Conservation (phyloP, 768 basidiomycete species). For the Termitomyces sp. region DNA sequence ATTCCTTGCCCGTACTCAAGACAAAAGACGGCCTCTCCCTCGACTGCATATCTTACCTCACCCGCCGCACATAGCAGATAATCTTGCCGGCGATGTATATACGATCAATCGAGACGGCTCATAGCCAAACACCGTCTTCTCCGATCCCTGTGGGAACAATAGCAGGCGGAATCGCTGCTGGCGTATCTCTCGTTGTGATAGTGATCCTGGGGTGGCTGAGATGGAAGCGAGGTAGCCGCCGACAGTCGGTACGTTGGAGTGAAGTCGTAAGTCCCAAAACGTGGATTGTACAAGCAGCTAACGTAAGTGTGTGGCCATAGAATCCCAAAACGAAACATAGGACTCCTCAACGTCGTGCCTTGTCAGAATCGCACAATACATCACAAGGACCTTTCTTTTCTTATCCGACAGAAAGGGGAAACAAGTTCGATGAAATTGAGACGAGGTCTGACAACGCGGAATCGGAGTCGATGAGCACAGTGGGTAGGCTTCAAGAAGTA, state of each 20-base stretch:
- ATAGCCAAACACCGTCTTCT: conserved; percentile 5
- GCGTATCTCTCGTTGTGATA: conserved; percentile 38
- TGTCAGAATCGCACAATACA: conserved; percentile 12
- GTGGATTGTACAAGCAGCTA: not conserved
- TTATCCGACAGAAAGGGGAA: conserved; percentile 24
- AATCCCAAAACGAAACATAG: conserved; percentile 29
- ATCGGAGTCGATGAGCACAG: not conserved
- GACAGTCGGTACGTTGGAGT: conserved; percentile 12
- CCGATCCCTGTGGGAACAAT: conserved; percentile 43
- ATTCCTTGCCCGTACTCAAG: conserved; percentile 1
- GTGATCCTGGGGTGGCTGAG: conserved; percentile 38
- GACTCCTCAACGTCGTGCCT: conserved; percentile 19
- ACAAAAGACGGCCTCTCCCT: not conserved
- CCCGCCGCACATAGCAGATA: not conserved
- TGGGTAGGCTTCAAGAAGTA: conserved; percentile 2
- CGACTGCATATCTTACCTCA: too few species aligned
- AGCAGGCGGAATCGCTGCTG: conserved; percentile 43
- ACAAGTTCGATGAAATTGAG: conserved; percentile 39
- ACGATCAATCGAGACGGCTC: conserved; percentile 4
- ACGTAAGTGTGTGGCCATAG: conserved; percentile 9
- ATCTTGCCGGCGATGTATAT: conserved; percentile 13
- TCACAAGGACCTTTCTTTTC: conserved; percentile 23
- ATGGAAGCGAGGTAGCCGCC: conserved; percentile 37
- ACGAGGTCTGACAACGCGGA: not conserved
- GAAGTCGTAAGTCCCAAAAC: not conserved